Evolutionary conservation across 1,284 basidiomycete species (phyloP).

Genomic region (Tetrapyrgos nigripes): DNA sequence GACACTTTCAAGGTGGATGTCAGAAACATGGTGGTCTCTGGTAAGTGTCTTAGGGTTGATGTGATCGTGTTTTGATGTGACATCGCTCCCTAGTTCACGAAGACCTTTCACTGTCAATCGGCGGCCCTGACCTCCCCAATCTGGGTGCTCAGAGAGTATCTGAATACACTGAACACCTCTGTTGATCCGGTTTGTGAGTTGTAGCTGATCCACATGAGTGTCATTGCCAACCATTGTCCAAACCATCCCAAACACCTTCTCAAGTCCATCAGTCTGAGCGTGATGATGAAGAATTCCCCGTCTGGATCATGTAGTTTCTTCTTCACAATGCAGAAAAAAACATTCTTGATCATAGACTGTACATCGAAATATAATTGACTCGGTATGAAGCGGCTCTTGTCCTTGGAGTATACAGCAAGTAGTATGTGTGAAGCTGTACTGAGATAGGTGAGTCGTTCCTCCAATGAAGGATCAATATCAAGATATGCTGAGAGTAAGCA

Average conservation of each 20-base stretch:
- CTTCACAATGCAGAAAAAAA: slow-evolving; percentile 43
- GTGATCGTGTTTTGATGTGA: neutral
- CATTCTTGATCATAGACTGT: slow-evolving; percentile 46
- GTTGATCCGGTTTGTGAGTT: too few species aligned
- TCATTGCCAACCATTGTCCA: too few species aligned
- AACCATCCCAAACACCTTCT: too few species aligned
- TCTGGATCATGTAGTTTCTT: slow-evolving; percentile 38
- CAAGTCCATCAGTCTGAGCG: slow-evolving; percentile 47
- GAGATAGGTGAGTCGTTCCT: slow-evolving; percentile 41
- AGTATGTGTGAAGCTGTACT: slow-evolving; percentile 39
- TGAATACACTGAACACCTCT: too few species aligned
- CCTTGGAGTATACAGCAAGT: slow-evolving; percentile 28
- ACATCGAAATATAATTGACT: slow-evolving; percentile 38
- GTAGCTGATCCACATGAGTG: too few species aligned
- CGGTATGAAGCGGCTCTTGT: slow-evolving; percentile 32
- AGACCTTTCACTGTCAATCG: neutral
- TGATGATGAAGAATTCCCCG: slow-evolving; percentile 38
- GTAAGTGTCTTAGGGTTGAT: neutral
- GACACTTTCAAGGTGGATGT: neutral
- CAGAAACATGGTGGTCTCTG: neutral
- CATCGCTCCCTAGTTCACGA: neutral
- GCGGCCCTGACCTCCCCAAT: too few species aligned
- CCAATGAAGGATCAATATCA: slow-evolving; percentile 36
- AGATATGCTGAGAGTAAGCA: too few species aligned
- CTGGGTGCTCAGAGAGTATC: too few species aligned